phyloP scores from a whole-genome alignment of 257 asterid genomes.

The Echium plantagineum region DNA sequence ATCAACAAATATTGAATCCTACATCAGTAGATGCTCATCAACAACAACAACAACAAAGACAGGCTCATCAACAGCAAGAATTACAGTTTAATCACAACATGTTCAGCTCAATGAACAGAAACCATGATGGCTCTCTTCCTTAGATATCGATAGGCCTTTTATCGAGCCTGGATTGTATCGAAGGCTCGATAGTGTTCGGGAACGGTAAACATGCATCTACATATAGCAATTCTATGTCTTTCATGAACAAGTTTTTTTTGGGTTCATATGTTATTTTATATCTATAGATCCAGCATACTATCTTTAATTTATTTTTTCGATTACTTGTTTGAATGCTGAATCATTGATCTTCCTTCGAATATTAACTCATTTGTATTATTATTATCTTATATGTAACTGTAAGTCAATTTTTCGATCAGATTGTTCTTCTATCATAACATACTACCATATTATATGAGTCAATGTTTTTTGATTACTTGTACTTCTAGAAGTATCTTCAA shows the following conservation, averaged over 20 bases:
- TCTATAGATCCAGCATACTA: background rate
- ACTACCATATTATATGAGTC: too few species aligned
- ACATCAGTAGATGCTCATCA: background rate
- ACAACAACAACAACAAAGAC: constrained; percentile 1
- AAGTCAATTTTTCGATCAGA: too few species aligned
- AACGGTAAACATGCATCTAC: background rate
- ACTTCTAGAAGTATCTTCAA: too few species aligned
- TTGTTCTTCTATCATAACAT: too few species aligned
- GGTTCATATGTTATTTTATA: background rate
- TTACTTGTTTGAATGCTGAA: too few species aligned
- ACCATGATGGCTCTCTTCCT: background rate
- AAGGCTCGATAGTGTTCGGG: background rate
- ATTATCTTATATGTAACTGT: too few species aligned
- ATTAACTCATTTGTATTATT: too few species aligned
- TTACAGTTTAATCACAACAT: background rate
- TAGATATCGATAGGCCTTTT: background rate
- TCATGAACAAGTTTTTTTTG: background rate
- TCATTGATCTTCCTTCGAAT: too few species aligned
- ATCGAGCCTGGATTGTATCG: too few species aligned
- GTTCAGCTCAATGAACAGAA: background rate
- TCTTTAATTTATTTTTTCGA: too few species aligned
- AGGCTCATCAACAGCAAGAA: constrained; percentile 2
- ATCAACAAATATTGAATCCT: background rate
- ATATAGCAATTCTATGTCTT: background rate
- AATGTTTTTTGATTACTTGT: too few species aligned